Base-by-base conservation (phyloP, 108 stramenopile species). In the Pelagomonas calceolata region DNA sequence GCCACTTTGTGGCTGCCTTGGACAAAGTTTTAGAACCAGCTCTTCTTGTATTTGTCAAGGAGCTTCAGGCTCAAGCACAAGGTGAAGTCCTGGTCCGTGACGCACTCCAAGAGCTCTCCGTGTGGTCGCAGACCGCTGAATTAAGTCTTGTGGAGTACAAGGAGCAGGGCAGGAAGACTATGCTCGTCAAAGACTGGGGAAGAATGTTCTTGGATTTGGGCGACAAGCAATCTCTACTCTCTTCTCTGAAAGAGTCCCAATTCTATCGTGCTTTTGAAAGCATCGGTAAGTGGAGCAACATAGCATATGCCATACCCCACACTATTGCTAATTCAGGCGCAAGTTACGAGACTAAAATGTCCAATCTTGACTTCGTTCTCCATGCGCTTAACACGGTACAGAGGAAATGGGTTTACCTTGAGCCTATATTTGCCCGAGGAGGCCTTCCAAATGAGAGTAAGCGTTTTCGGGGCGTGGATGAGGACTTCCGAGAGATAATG, bases 401-500 rank as follows among this genome's bases (percentile, higher is more conserved):
- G 75, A 73, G 87, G 34, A 80, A 78, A 66, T 88, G 87, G 87
- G 80, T 88, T 30, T 88, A 88, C 70, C 75, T 88, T 18, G 85
- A 88, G 63, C 87, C 87, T 15, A 85, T 88, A 5, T 88, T 88
- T 64, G 85, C 76, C 26, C 75, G 80, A n/a, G 87, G 87, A 26
- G 82, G 85, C 7, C 68, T 88, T 0, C 84, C 87, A 15, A 45
- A 78, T 32, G 87, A 86, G 67, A 66, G 71, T 36, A 74, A 69
- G 4, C 77, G 87, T 5, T 88, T 88, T 67, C 68, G 71, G 36
- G 73, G 84, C 33, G 84, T 88, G 21, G 85, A 88, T 65, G 81
- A 82, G 33, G 83, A 84, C 31, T 88, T 86, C 69, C 72, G 79
- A 4, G 82, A 85, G 43, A 84, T 86, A 46, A 88, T 88, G 87